phyloP scores from a whole-genome alignment of 257 asterid species.

The Gentiana straminea region DNA sequence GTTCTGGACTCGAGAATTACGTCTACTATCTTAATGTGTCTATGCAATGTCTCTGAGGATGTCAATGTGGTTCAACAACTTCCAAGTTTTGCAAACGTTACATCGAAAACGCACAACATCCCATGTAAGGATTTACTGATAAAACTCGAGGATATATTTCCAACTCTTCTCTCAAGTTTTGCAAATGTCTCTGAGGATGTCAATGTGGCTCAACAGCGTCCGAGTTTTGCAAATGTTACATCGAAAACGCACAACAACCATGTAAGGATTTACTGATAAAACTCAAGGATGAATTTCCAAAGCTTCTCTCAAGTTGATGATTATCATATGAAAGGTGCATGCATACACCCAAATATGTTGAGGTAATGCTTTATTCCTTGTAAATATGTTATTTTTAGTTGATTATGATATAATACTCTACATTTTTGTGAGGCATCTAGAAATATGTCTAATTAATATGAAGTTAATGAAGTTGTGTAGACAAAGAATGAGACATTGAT shows the following conservation, averaged over 20 bases:
- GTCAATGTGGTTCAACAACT: conserved; percentile 31
- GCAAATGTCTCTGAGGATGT: conserved; percentile 28
- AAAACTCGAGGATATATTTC: conserved; percentile 26
- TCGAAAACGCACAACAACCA: conserved; percentile 17
- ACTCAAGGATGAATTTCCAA: conserved; percentile 9
- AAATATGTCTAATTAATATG: too few species aligned
- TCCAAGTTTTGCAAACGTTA: conserved; percentile 35
- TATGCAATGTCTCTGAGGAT: conserved; percentile 38
- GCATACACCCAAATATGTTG: too few species aligned
- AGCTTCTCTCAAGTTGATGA: too few species aligned
- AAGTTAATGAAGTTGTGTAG: too few species aligned
- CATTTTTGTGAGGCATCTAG: too few species aligned
- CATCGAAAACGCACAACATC: conserved; percentile 19
- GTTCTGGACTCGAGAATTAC: conserved; percentile 44
- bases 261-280: conserved; percentile 33
- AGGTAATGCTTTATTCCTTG: too few species aligned
- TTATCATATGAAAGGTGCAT: too few species aligned
- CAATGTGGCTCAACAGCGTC: conserved; percentile 35
- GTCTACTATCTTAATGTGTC: conserved; percentile 44
- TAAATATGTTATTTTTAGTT: too few species aligned
- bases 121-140: conserved; percentile 31
- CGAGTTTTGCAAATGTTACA: conserved; percentile 31
- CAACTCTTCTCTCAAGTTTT: conserved; percentile 12
- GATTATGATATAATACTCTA: too few species aligned
- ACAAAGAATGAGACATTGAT: too few species aligned